Evolutionary conservation across 176 grass and related monocot species (phyloP), one percentile per base, ranked within the genome.

Genomic region (Triticum dicoccoides): DNA sequence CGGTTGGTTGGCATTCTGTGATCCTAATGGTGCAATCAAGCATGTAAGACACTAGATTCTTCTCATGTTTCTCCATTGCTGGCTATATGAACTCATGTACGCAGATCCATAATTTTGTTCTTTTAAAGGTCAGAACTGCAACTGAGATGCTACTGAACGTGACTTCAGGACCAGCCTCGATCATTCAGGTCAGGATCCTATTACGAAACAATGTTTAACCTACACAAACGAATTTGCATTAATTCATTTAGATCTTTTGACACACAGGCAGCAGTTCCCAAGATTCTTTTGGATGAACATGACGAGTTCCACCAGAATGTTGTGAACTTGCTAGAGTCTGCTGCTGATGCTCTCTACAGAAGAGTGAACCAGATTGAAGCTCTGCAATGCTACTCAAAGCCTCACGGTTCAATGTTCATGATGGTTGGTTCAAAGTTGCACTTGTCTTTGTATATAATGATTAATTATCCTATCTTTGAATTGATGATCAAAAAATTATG

Each of bases 371-470:
- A 92, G 27, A 96, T 92, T 39, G 82, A 96, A 81, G 87, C 59
- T 7, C 85, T 98, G 18, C 81, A 88, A 51, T 96, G 97, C 85
- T 83, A 90, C 52, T 91, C 90, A 23, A 92, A 64, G 63, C 94
- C 96, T 92, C 85, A 87, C 27, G 93, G 96, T 41, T 98, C 96
- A 34, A 96, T 98, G 96, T 96, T 98, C 87, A 91, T 98, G 75
- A 98, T 96, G 96, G 93, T 98, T 68, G 14, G 89, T 91, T 3
- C 18, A 32, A 75, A 67, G 0, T 47, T 58, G 33, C 9, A 21
- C 38, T 33, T 33, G 63, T 8, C 61, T 27, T 79, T 21, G 8
- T 39, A 61, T n/a, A 30, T 42, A 8, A 67, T 38, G 65, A 0
- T 74, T 41, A 63, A 18, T 4, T 42, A 35, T 42, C 3, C 1